Evolutionary conservation across 345 rosid species (phyloP).

Genomic region (Aegle marmelos): DNA sequence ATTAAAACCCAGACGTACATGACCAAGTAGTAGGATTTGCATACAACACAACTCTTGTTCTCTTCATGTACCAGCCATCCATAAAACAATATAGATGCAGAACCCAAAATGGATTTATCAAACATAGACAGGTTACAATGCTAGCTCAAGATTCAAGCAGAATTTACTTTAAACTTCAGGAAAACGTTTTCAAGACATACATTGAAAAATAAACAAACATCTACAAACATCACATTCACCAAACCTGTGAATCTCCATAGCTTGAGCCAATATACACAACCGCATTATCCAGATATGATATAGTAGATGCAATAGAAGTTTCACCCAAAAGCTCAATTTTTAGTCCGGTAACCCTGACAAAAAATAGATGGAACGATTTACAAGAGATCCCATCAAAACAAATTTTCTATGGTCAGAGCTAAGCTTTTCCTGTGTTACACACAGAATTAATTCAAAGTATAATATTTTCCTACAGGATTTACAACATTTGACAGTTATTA

Average conservation of each 20-base stretch:
- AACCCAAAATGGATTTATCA: background rate
- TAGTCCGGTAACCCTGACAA: slow-evolving; percentile 85
- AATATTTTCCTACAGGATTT: background rate
- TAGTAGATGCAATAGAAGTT: slow-evolving; percentile 89
- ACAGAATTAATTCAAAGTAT: background rate
- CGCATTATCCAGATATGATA: slow-evolving; percentile 91
- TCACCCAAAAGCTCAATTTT: slow-evolving; percentile 96
- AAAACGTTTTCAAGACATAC: background rate
- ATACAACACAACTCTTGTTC: background rate
- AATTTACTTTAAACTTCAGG: background rate
- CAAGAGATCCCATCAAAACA: slow-evolving; percentile 9
- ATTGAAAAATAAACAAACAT: background rate
- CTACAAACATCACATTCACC: background rate
- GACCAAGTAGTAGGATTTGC: background rate
- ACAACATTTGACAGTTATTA: background rate
- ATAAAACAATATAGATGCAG: background rate
- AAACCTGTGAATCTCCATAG: slow-evolving; percentile 95
- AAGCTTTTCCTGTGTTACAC: background rate
- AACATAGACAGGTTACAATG: background rate
- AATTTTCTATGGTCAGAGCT: background rate
- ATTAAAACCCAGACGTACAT: background rate
- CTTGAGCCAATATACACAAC: slow-evolving; percentile 86
- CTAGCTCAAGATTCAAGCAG: background rate
- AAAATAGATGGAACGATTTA: slow-evolving; percentile 11
- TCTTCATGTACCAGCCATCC: background rate